phyloP scores from a whole-genome alignment of 345 rosid genomes.

The Mallotus nudiflorus region DNA sequence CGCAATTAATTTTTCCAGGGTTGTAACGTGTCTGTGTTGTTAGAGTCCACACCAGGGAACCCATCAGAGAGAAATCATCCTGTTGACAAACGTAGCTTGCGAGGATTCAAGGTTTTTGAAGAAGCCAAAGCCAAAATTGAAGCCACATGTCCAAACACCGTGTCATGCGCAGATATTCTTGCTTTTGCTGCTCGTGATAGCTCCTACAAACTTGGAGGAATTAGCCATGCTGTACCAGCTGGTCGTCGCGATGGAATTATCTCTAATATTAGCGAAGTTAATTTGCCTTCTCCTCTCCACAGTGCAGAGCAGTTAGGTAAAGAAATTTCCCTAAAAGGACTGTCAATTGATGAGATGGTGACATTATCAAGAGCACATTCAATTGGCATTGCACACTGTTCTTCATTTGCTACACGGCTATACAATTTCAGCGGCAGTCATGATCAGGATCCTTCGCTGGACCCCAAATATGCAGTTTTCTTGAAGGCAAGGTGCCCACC shows the following conservation, averaged over 20 bases:
- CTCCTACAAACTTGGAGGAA: constrained; percentile 24
- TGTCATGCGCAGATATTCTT: constrained; percentile 43
- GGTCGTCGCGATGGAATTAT: constrained; percentile 50
- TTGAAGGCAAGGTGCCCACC: constrained; percentile 46
- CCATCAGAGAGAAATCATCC: constrained; percentile 38
- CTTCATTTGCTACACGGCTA: neutral
- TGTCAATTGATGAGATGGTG: neutral
- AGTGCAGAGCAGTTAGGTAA: constrained; percentile 29
- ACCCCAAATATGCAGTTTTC: constrained; percentile 27
- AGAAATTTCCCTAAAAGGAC: constrained; percentile 26
- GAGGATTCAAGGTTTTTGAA: constrained; percentile 51
- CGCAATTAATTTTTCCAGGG: constrained; percentile 31
- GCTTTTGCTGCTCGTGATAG: constrained; percentile 34
- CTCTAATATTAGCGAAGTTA: constrained; percentile 28
- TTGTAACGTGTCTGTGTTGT: constrained; percentile 48
- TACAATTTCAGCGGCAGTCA: neutral
- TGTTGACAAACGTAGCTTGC: constrained; percentile 39
- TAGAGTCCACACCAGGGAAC: constrained; percentile 29
- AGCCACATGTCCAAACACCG: constrained; percentile 36
- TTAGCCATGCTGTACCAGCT: constrained; percentile 33
- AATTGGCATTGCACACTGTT: neutral
- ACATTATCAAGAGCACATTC: neutral
- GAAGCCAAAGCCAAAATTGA: constrained; percentile 44
- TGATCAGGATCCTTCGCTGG: constrained; percentile 22
- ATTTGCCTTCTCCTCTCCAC: constrained; percentile 36